Conservation (phyloP, 352 stramenopile genomes). For the Globisporangium megalacanthum region DNA sequence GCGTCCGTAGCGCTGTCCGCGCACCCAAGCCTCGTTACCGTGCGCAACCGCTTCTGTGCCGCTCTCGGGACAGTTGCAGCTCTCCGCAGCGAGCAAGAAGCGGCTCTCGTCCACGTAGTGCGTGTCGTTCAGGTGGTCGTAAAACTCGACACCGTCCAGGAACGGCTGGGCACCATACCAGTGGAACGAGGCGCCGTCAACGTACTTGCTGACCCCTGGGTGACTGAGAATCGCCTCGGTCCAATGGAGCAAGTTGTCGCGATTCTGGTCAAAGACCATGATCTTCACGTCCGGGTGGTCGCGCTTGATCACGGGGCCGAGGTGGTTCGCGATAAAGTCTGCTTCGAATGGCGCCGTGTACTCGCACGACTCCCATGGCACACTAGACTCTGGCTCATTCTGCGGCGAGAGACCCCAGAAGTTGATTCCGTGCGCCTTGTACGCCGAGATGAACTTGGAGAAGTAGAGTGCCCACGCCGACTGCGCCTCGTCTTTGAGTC, state of each 20-base stretch:
- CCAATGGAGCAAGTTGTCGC: constrained; percentile 65
- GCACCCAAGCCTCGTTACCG: constrained; percentile 68
- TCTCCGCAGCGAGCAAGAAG: constrained; percentile 71
- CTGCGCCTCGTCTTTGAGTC: constrained; percentile 44
- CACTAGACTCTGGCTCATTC: constrained; percentile 85
- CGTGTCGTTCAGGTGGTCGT: constrained; percentile 70
- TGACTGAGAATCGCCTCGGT: constrained; percentile 66
- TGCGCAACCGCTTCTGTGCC: constrained; percentile 22
- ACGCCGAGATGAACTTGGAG: constrained; percentile 89
- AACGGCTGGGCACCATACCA: constrained; percentile 75
- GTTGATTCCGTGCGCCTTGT: constrained; percentile 73
- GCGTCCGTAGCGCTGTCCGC: constrained; percentile 82
- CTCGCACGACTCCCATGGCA: constrained; percentile 67
- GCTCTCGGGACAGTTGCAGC: constrained; percentile 60
- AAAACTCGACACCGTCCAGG: constrained; percentile 68
- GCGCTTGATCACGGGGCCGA: constrained; percentile 74
- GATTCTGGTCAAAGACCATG: constrained; percentile 92
- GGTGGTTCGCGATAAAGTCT: constrained; percentile 78
- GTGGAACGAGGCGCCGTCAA: constrained; percentile 90
- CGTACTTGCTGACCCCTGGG: constrained; percentile 55
- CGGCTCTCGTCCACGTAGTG: constrained; percentile 52
- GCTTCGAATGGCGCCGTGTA: constrained; percentile 52
- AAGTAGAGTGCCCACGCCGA: constrained; percentile 88
- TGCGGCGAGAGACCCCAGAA: constrained; percentile 90
- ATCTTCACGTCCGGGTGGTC: constrained; percentile 89